Percentiles rank a stretch among this genome's conserved stretches.
Evolutionary conservation across 2,329 filamentous ascomycete species (phyloP).

Genomic region (Gyromitra esculenta): DNA sequence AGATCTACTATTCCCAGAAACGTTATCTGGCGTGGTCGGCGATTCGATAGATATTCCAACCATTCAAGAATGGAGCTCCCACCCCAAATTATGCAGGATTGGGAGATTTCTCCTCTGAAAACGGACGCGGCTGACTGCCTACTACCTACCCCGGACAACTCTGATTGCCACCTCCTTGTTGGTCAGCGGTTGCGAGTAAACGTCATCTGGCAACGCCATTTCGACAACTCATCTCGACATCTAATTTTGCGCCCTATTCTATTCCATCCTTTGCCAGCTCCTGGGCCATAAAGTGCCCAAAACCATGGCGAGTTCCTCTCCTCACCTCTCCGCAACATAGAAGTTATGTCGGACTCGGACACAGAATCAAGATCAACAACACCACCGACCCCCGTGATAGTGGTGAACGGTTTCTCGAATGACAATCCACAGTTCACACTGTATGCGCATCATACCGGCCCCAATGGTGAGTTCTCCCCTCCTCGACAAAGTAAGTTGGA

Average conservation of each 20-base stretch:
- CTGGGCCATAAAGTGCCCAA: conserved; percentile 4
- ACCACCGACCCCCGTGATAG: conserved; percentile 16
- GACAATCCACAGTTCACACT: conserved; percentile 51
- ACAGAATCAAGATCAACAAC: conserved; percentile 26
- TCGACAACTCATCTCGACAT: conserved; percentile 41
- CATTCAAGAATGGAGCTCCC: neutral
- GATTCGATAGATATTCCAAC: conserved; percentile 3
- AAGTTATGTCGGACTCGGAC: conserved; percentile 20
- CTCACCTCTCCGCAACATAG: conserved; percentile 1
- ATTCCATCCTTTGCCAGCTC: conserved; percentile 1
- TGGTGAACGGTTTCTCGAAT: conserved; percentile 36
- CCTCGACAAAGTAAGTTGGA: neutral
- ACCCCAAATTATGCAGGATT: neutral
- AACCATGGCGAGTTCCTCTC: conserved; percentile 6
- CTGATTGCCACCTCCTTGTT: neutral
- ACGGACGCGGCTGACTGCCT: conserved; percentile 6
- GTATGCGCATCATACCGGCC: conserved; percentile 47
- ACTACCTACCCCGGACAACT: conserved; percentile 15
- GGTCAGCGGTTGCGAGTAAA: neutral
- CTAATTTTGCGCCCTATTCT: neutral
- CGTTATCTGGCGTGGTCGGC: conserved; percentile 1
- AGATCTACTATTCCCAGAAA: conserved; percentile 15
- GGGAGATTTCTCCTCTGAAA: neutral
- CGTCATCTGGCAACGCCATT: conserved; percentile 43
- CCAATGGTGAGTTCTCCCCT: conserved; percentile 32